Base-by-base conservation (phyloP, 2,329 filamentous ascomycete genomes). In the Colletotrichum costaricense region DNA sequence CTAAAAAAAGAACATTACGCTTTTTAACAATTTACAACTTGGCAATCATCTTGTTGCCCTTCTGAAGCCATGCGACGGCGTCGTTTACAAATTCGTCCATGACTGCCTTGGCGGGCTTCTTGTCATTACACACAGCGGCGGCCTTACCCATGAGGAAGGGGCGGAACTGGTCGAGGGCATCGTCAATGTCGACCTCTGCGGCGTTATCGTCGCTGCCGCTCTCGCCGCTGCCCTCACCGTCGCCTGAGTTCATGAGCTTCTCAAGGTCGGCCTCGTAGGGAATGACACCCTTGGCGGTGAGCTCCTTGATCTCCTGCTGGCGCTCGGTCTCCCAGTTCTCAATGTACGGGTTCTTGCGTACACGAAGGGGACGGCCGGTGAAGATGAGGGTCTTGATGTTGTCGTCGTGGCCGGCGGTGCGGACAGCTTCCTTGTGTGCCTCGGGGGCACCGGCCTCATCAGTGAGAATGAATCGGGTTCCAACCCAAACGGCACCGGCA, bases 311-410 rank as follows among this genome's bases (percentile, higher is more conserved):
- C 88, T 99, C 97, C 52, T 90, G 86, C 77, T 89, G 88, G 78
- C 97, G 94, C 88, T 98, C 97, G 79, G 93, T 93, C 87, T 99
- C 96, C 97, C 97, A 99, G 88, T 98, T 94, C 81, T 91, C 84
- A 80, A 99, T 98, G 85, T 99, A 99, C 7, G 93, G 84, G 87
- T 98, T 99, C 82, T 91, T 97, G 82, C 95, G 93, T 73, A 99
- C 97, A 77, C 97, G 94, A 81, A 99, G 89, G 46, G 97, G 97
- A 72, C 97, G 94, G 69, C 97, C 97, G 70, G 97, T 99, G 90
- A 98, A 99, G 87, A 99, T 99, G 84, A 98, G 94, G 63, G 97
- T 99, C 82, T 95, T 94, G 82, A 98, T 87, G 81, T 97, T 99
- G 86, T 99, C 97, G 85, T 98, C 95, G 83, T 97, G 98, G 78